These are phyloP conservation scores for Paulinella micropora DNA, from an alignment of 78 protist species.

Conservation along the genomic window DNA sequence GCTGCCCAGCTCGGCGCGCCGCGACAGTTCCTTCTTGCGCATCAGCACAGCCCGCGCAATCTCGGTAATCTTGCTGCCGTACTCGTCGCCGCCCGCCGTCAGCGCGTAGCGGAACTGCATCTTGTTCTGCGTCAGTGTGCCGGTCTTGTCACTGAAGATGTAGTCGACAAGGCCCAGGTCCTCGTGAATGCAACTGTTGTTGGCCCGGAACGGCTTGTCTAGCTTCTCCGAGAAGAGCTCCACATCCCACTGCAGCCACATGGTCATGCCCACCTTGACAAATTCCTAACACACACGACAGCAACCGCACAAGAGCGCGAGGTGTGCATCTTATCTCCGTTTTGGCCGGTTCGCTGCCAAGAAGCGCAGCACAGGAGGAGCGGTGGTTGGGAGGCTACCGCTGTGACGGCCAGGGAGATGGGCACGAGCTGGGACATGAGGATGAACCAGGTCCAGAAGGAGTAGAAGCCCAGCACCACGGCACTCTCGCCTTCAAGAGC, in stretches of 20 bases:
- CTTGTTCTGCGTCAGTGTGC: constrained; percentile 40
- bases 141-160: constrained; percentile 45
- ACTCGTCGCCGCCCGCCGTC: no score
- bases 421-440: constrained; percentile 32
- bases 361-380: background rate
- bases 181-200: background rate
- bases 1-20: no score
- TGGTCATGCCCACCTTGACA: no score
- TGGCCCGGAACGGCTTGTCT: background rate
- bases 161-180: constrained; percentile 7
- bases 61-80: no score
- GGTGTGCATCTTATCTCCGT: no score
- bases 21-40: background rate
- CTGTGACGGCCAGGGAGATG: constrained; percentile 41
- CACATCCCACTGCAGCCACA: no score
- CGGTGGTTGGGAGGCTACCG: background rate
- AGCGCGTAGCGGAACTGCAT: constrained; percentile 41
- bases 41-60: background rate
- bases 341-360: no score
- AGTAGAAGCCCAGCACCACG: background rate
- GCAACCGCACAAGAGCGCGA: no score
- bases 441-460: constrained; percentile 15
- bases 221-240: background rate
- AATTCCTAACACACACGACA: no score
- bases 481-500: background rate